Conservation (phyloP, 2,329 filamentous ascomycete genomes). For the Cercospora sp. region DNA sequence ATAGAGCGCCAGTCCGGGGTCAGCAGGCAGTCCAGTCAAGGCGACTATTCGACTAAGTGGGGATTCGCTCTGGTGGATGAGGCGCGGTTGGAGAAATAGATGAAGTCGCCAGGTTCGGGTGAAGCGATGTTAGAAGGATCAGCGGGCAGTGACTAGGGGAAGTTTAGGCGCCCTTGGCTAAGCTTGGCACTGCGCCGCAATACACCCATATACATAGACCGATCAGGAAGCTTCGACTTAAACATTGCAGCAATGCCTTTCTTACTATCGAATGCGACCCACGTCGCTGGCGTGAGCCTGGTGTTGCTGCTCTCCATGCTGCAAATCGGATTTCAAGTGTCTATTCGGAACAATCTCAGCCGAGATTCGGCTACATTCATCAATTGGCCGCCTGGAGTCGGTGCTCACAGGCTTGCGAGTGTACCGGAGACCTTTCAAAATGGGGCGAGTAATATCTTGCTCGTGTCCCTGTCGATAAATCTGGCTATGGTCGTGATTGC, state of each 20-base stretch:
- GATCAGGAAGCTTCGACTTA: not conserved
- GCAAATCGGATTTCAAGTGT: not conserved
- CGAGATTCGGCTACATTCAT: not conserved
- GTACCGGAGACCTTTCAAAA: not conserved
- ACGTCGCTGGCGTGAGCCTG: not conserved
- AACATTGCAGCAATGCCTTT: not conserved
- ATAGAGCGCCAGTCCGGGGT: too few species aligned
- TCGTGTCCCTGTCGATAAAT: not conserved
- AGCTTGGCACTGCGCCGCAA: not conserved
- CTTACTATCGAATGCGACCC: not conserved
- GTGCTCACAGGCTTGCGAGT: not conserved
- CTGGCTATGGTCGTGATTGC: not conserved
- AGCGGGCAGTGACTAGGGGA: not conserved
- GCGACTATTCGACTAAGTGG: too few species aligned
- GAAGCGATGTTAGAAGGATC: not conserved
- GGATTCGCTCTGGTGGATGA: too few species aligned
- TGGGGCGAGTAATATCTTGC: not conserved
- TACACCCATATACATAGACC: not conserved
- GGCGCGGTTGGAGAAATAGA: too few species aligned
- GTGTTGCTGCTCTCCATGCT: not conserved
- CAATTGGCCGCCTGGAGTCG: not conserved
- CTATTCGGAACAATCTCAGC: not conserved
- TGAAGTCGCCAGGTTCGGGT: not conserved
- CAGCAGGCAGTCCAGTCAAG: too few species aligned
- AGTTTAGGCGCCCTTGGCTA: not conserved